Evolutionary conservation across 2,329 filamentous ascomycete species (phyloP).

Genomic region (Stagonosporopsis vannaccii): DNA sequence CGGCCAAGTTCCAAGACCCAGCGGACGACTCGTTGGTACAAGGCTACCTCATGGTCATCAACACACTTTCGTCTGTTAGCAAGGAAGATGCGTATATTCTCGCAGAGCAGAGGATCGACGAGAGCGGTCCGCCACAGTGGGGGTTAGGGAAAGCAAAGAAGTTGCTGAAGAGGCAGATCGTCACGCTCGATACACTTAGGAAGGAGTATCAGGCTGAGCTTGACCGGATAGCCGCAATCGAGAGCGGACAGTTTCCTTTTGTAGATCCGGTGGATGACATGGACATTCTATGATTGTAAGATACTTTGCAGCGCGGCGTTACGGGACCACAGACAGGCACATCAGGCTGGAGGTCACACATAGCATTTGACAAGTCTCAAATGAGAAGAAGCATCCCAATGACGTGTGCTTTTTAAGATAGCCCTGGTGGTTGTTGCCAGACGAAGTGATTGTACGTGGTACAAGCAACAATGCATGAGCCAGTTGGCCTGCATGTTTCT

Average conservation of each 20-base stretch:
- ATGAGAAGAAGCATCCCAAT: background rate
- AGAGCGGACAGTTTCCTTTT: conserved; percentile 89
- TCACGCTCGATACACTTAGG: conserved; percentile 85
- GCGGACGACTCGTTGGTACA: conserved; percentile 67
- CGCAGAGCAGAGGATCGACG: conserved; percentile 58
- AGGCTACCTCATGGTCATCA: conserved; percentile 90
- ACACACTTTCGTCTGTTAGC: conserved; percentile 85
- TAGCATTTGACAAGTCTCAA: conserved; percentile 2
- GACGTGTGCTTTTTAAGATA: background rate
- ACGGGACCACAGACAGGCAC: conserved; percentile 1
- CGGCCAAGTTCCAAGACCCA: conserved; percentile 50
- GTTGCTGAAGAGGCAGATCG: conserved; percentile 71
- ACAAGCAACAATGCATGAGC: background rate
- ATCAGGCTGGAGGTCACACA: background rate
- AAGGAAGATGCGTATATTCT: conserved; percentile 84
- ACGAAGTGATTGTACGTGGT: background rate
- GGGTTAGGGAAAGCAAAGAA: conserved; percentile 47
- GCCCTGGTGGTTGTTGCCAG: background rate
- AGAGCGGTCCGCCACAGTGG: conserved; percentile 38
- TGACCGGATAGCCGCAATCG: conserved; percentile 85
- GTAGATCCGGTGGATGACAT: conserved; percentile 49
- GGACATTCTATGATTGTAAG: conserved; percentile 44
- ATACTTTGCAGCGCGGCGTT: conserved; percentile 34
- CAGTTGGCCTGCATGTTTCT: background rate
- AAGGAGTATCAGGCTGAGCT: conserved; percentile 90